Evolutionary conservation across 1,284 basidiomycete species (phyloP), one percentile per base, ranked within the genome.

Genomic region (Grifola frondosa): DNA sequence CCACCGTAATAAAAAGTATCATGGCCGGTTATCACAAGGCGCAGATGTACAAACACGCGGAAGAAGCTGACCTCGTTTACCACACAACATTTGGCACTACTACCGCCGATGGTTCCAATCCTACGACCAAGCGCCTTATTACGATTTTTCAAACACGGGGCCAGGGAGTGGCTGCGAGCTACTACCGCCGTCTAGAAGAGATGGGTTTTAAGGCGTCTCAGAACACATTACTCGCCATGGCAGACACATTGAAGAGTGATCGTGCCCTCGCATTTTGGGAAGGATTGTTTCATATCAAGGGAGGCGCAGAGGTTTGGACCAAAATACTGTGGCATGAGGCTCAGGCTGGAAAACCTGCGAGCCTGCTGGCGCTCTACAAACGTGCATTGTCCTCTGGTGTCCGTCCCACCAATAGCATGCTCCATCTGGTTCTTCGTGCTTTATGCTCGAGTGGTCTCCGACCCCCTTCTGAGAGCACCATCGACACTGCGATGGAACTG

Each of bases 401-500:
- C 17, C 50, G 47, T 3, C 77, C 77, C 5, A 73, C 77, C 20
- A 65, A 73, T 10, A 61, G 62, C 26, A 66, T 84, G 48, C 62
- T 80, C 11, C 67, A 70, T 21, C 75, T 77, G 5, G 55, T 88
- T 4, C 65, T 87, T 21, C 71, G 66, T 17, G 62, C 65, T 11
- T 60, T 84, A n/a, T 78, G 75, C 41, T 56, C 62, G 28, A 53
- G 59, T 26, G 60, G 61, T 10, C 51, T 68, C 4, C 58, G 54
- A n/a, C 44, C 58, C 4, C 70, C 70, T 5, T 59, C 66, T 10
- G 72, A 78, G 9, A 46, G 56, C 5, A 60, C 56, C 9, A 62
- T 84, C 32, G 71, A 78, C 48, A 54, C 59, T 31, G 81, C 82
- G 5, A 56, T 86, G 5, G 55, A 56, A 6, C 56, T 85, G 1